Percentiles rank a stretch among this genome's conserved stretches.
phyloP scores from a whole-genome alignment of 2,329 filamentous ascomycete genomes.

The Endoconidiophora laricicola region DNA sequence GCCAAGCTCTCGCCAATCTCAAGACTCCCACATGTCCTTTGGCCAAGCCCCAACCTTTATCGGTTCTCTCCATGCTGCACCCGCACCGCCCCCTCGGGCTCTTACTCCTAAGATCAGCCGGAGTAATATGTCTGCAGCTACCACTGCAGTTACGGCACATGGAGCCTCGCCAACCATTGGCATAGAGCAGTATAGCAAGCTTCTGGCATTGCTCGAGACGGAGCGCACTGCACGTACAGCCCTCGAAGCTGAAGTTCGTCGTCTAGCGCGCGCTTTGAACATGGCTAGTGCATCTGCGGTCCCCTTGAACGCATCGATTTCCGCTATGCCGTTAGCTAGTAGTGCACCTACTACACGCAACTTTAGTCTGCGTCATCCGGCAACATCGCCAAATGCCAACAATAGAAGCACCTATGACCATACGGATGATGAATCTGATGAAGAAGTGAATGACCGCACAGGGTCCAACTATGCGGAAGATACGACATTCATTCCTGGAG shows the following conservation, averaged over 20 bases:
- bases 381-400: not conserved
- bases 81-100: constrained; percentile 15
- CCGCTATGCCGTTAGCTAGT: constrained; percentile 21
- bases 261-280: constrained; percentile 33
- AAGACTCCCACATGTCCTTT: constrained; percentile 27
- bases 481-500: constrained; percentile 10
- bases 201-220: constrained; percentile 35
- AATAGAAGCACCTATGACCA: not conserved
- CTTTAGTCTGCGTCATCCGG: constrained; percentile 10
- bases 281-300: constrained; percentile 14
- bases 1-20: constrained; percentile 11
- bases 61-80: constrained; percentile 25
- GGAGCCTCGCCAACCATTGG: constrained; percentile 18
- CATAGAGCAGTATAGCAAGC: constrained; percentile 31
- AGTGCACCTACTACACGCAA: constrained; percentile 25
- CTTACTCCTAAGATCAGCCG: constrained; percentile 1
- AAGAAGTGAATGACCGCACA: constrained; percentile 21
- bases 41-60: constrained; percentile 30
- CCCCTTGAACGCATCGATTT: constrained; percentile 17
- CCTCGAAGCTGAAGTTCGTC: constrained; percentile 39
- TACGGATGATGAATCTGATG: not conserved
- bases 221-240: constrained; percentile 39
- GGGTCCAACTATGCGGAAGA: constrained; percentile 14
- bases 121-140: constrained; percentile 7
- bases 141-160: constrained; percentile 7